Evolutionary conservation across 495 filamentous ascomycete species (phyloP), one percentile per base, ranked within the genome.

Genomic region (Penicillium chermesinum): DNA sequence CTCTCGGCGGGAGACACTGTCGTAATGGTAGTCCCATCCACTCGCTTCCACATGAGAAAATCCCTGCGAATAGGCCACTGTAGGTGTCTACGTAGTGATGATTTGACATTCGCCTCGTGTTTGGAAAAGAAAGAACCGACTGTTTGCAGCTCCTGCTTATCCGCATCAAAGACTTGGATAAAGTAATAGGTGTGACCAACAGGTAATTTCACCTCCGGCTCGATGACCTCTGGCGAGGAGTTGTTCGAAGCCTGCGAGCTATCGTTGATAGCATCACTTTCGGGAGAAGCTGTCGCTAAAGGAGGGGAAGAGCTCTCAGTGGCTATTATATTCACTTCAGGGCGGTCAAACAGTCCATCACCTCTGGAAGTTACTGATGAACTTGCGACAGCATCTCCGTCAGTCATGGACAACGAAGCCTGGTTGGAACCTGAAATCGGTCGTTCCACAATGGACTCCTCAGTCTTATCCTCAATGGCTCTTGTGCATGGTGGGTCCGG

Each of bases 71-170:
- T 49, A 1, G 65, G 53, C 56, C 67, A 67, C n/a, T 66, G 46
- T 1, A 76, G 48, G 21, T 73, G 66, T 38, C 63, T 66, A 9
- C 73, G 63, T 16, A 76, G 53, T 0, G 66, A 69, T 7, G 65
- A 45, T 44, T 70, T 74, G 52, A 79, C 72, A 34, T 68, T 76
- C 10, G 69, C 65, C 14, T 68, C 68, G 9, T 63, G 56, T 35
- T 67, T 65, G 7, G 67, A 76, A 38, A 77, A 66, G 54, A 73
- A 72, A 7, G 66, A 70, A 16, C 69, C 88, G 16, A 85, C 77
- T 1, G 78, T 81, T 16, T 58, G 62, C 2, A 74, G 58, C 1
- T 55, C 58, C 50, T 72, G 75, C n/a, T 57, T 62, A 16, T 78
- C 71, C 22, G 61, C 61, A 46, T 78, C 77, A 40, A 81, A 81